phyloP scores from a whole-genome alignment of 768 basidiomycete species.

The Suillus tomentosus region DNA sequence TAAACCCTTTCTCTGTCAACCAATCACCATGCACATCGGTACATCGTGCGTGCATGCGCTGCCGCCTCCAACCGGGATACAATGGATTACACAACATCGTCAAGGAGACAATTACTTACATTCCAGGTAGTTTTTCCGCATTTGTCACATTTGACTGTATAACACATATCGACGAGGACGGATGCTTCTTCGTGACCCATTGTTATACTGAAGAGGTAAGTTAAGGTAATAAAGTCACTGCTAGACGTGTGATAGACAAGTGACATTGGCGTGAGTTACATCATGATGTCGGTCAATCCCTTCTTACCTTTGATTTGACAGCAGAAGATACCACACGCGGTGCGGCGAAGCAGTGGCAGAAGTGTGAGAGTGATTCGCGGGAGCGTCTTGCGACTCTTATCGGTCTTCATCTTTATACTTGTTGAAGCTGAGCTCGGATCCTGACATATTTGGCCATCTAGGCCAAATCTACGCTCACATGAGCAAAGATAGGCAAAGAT shows the following conservation, averaged over 20 bases:
- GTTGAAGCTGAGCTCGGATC: background rate
- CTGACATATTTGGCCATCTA: background rate
- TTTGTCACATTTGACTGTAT: conserved; percentile 53
- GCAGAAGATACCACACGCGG: background rate
- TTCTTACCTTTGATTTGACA: conserved; percentile 5
- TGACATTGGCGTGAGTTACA: conserved; percentile 7
- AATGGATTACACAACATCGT: conserved; percentile 21
- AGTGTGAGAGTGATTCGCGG: conserved; percentile 9
- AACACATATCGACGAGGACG: conserved; percentile 56
- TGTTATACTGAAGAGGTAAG: conserved; percentile 25
- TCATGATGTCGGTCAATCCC: conserved; percentile 2
- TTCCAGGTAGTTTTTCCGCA: conserved; percentile 75
- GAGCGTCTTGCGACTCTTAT: conserved; percentile 6
- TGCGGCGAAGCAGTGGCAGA: conserved; percentile 9
- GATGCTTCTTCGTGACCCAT: conserved; percentile 27
- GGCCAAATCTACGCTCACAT: conserved; percentile 2
- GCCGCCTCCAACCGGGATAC: conserved; percentile 23
- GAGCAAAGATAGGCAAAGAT: background rate
- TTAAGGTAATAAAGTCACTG: conserved; percentile 36
- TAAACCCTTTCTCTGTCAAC: conserved; percentile 16
- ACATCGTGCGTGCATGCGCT: conserved; percentile 19
- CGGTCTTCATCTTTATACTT: background rate
- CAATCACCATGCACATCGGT: conserved; percentile 20
- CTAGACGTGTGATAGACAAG: conserved; percentile 4
- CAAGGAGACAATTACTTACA: conserved; percentile 45